Evolutionary conservation across 768 basidiomycete genomes (phyloP), one percentile per base, ranked within the genome.

Genomic region (Tephrocybe sp.): DNA sequence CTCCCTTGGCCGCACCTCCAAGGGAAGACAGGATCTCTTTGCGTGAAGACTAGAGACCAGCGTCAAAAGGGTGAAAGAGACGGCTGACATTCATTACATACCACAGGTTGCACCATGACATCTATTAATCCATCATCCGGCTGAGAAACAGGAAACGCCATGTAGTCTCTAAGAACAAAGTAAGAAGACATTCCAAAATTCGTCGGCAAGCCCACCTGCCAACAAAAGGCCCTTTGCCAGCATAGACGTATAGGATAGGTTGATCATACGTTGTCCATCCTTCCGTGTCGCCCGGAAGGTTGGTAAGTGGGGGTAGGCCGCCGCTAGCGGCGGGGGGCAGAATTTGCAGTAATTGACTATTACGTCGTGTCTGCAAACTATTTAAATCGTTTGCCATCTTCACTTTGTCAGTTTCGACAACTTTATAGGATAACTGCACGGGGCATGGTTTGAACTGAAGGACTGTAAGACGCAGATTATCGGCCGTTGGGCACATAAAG

Each of bases 121-220:
- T 92, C 91, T 44, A 93, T 83, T 25, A 84, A 64, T 0, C 90
- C 89, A 59, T 94, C 89, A 51, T 87, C 80, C 0, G 89, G 87
- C 42, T 86, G 63, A 18, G 89, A 89, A 3, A 89, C 84, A 0
- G 90, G 92, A 61, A 92, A 94, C 21, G 89, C 82, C 85, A 92
- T 86, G 30, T 87, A 74, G 49, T 87, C 85, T 15, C 86, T 86
- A 51, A 31, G 50, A 18, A 48, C 18, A 15, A 36, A 22, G 21
- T 47, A 16, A 51, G 42, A 7, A 16, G 27, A 36, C 12, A 25
- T 19, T 21, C 22, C 27, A 13, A 25, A 35, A 39, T 12, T 2
- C 9, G n/a, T n/a, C 37, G 19, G 15, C 13, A 13, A 21, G 53
- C 70, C 48, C 58, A 84, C 86, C 82, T 73, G 45, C 75, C 78